A percentile compares a stretch with the other conserved stretches of the same genome.
phyloP scores from a whole-genome alignment of 805 yeast species.

The Candida wancherniae region DNA sequence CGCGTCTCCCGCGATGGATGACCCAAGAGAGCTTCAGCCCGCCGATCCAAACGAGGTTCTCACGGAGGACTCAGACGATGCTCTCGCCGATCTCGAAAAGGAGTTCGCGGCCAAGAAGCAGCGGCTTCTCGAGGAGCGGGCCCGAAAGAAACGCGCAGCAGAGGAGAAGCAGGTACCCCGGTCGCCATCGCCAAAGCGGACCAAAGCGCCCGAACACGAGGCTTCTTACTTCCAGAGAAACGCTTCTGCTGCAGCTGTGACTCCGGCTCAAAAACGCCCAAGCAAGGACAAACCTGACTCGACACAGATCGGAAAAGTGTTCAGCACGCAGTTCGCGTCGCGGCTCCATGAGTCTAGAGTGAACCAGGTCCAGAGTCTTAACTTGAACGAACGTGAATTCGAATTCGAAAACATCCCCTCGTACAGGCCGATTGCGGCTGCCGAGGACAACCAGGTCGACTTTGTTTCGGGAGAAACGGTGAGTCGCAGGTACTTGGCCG shows the following conservation, averaged over 20 bases:
- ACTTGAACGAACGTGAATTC: slow-evolving; percentile 13
- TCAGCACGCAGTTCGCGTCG: slow-evolving; percentile 12
- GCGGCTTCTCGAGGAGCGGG: slow-evolving; percentile 15
- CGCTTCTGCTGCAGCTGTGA: too few species aligned
- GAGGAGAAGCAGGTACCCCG: slow-evolving; percentile 9
- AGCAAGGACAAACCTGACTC: too few species aligned
- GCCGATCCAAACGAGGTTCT: slow-evolving; percentile 24
- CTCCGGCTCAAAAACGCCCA: too few species aligned
- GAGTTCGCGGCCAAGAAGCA: slow-evolving; percentile 28
- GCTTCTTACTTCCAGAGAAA: too few species aligned
- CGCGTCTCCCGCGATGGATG: too few species aligned
- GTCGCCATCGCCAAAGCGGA: slow-evolving; percentile 14
- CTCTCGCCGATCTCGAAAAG: slow-evolving; percentile 32
- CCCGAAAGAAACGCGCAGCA: slow-evolving; percentile 7
- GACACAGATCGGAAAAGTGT: too few species aligned
- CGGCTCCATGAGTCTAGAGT: slow-evolving; percentile 9
- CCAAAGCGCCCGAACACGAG: not conserved
- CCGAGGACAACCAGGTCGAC: slow-evolving; percentile 6
- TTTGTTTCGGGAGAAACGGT: slow-evolving; percentile 12
- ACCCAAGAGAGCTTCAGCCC: slow-evolving; percentile 26
- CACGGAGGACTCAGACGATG: slow-evolving; percentile 38
- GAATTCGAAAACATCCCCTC: slow-evolving; percentile 16
- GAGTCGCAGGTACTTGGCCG: slow-evolving; percentile 9
- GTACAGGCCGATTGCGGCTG: slow-evolving; percentile 1
- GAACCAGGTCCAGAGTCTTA: not conserved